Conservation (phyloP, 495 filamentous ascomycete species). For the Penicillium cinerascens region DNA sequence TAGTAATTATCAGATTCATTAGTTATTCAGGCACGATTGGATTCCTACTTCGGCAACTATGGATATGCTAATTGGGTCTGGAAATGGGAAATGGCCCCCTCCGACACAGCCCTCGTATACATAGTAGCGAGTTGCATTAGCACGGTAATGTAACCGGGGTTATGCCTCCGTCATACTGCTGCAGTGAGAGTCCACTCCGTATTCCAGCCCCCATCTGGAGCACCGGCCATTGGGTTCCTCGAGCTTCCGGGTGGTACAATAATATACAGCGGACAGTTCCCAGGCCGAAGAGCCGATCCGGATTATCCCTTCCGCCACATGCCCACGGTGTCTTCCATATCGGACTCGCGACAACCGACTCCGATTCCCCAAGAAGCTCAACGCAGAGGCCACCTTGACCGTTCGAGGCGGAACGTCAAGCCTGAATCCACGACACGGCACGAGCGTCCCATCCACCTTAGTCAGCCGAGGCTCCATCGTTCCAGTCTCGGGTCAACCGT, state of each 20-base stretch:
- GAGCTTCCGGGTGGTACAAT: neutral
- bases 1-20: neutral
- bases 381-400: constrained; percentile 9
- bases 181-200: constrained; percentile 4
- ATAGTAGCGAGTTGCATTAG: neutral
- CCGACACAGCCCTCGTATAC: constrained; percentile 5
- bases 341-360: neutral
- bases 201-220: neutral
- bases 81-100: constrained; percentile 7
- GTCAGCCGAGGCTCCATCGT: constrained; percentile 4
- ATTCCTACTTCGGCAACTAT: neutral
- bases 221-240: neutral
- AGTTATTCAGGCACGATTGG: neutral
- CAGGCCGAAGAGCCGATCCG: neutral
- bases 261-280: neutral
- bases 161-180: constrained; percentile 12
- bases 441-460: constrained; percentile 22
- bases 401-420: constrained; percentile 17
- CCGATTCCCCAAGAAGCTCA: constrained; percentile 1
- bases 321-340: too few relatives aligned
- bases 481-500: neutral
- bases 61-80: neutral
- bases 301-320: too few relatives aligned
- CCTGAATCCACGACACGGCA: constrained; percentile 31
- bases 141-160: neutral